These are phyloP conservation scores for Purpureocillium takamizusanense DNA, from an alignment of 2,329 filamentous ascomycete species.

Conservation along the genomic window DNA sequence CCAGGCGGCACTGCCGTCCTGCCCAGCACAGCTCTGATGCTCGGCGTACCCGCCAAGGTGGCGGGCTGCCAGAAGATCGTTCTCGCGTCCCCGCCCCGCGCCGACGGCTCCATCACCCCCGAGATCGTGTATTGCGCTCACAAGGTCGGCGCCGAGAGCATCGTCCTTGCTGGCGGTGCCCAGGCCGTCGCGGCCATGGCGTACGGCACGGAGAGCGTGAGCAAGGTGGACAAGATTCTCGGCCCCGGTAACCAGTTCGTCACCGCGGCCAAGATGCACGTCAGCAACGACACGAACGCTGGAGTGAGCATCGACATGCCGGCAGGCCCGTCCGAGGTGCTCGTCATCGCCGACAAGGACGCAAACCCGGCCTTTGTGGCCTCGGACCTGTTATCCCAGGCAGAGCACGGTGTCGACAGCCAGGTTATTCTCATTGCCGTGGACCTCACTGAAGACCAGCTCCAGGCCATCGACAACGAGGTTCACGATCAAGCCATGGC, in stretches of 20 bases:
- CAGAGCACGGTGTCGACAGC: slow-evolving; percentile 92
- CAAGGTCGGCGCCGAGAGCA: slow-evolving; percentile 92
- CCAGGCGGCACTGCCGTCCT: slow-evolving; percentile 96
- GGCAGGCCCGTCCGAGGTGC: slow-evolving; percentile 88
- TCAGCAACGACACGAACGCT: slow-evolving; percentile 93
- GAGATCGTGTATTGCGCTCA: slow-evolving; percentile 97
- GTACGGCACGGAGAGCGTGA: slow-evolving; percentile 89
- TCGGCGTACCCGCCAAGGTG: slow-evolving; percentile 95
- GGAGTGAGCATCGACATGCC: slow-evolving; percentile 98
- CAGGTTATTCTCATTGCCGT: slow-evolving; percentile 90
- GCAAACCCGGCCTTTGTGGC: slow-evolving; percentile 93
- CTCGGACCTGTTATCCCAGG: slow-evolving; percentile 87
- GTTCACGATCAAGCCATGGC: slow-evolving; percentile 79
- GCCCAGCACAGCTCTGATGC: slow-evolving; percentile 93
- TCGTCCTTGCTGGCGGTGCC: slow-evolving; percentile 89
- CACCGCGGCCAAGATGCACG: slow-evolving; percentile 96
- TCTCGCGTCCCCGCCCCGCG: slow-evolving; percentile 79
- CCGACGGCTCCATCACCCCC: slow-evolving; percentile 84
- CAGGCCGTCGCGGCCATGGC: slow-evolving; percentile 96
- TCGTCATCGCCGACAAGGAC: slow-evolving; percentile 85
- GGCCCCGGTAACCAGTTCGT: slow-evolving; percentile 98
- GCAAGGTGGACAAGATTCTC: slow-evolving; percentile 97
- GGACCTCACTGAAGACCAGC: slow-evolving; percentile 61
- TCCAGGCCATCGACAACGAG: slow-evolving; percentile 83
- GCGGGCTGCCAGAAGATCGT: slow-evolving; percentile 94